A percentile compares a stretch with the other conserved stretches of the same genome.
Conservation (phyloP, 176 grass and related monocot species). For the Avena sativa region DNA sequence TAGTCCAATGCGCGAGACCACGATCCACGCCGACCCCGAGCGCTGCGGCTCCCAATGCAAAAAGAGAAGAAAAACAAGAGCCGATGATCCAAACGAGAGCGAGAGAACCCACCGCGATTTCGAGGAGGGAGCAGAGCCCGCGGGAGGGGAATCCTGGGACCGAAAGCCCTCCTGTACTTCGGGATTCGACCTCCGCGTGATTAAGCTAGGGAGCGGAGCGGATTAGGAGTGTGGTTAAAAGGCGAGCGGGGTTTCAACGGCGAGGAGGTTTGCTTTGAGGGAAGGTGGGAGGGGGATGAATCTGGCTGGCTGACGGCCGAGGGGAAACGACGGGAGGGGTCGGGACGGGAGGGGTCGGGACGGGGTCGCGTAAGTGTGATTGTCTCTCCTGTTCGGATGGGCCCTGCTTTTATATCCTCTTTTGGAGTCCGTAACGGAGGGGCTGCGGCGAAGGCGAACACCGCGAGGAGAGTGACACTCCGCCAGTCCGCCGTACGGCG, state of each 20-base stretch:
- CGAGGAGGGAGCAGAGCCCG: background rate
- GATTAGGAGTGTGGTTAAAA: constrained; percentile 12
- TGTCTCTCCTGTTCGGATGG: background rate
- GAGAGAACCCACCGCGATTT: background rate
- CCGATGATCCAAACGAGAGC: background rate
- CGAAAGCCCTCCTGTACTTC: background rate
- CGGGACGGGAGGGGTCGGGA: background rate
- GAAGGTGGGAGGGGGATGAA: constrained; percentile 24
- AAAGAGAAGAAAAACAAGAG: background rate
- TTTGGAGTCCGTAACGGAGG: constrained; percentile 5
- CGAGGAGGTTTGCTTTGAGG: background rate
- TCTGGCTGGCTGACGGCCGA: background rate
- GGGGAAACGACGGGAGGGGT: background rate
- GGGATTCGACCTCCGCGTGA: background rate
- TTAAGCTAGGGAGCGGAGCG: background rate
- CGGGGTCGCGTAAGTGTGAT: background rate
- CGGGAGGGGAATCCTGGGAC: background rate
- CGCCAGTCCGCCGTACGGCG: background rate
- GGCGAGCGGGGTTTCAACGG: background rate
- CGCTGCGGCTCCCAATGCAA: background rate
- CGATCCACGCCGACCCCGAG: background rate
- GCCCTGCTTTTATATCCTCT: background rate
- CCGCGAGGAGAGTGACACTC: background rate
- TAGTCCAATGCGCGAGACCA: constrained; percentile 20
- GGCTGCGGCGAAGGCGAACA: background rate